A percentile compares a stretch with the other conserved stretches of the same genome.
phyloP scores from a whole-genome alignment of 805 yeast genomes.

The Lachancea sp. region DNA sequence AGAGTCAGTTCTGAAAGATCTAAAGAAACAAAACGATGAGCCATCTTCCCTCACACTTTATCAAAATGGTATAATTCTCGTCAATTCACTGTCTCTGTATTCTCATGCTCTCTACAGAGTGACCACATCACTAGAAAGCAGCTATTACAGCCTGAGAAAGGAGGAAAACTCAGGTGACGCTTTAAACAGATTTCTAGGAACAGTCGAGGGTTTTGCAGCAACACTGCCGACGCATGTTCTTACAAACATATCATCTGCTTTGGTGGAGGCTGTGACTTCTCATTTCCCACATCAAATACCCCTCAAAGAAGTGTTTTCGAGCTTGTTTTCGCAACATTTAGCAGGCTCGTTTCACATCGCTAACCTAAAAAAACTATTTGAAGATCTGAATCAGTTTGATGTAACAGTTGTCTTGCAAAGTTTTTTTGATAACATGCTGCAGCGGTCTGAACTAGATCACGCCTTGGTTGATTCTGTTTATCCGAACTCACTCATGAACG shows the following conservation, averaged over 20 bases:
- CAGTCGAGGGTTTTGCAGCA: slow-evolving; percentile 36
- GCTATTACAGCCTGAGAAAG: slow-evolving; percentile 20
- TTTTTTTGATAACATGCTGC: slow-evolving; percentile 23
- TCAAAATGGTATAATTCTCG: slow-evolving; percentile 26
- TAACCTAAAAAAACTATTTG: slow-evolving; percentile 35
- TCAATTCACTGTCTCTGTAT: slow-evolving; percentile 30
- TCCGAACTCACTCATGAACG: slow-evolving; percentile 19
- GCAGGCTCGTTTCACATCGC: slow-evolving; percentile 37
- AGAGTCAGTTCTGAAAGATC: slow-evolving; percentile 65
- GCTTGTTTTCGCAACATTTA: slow-evolving; percentile 39
- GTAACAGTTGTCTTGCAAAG: slow-evolving; percentile 35
- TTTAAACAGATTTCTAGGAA: slow-evolving; percentile 28
- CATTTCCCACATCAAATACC: slow-evolving; percentile 32
- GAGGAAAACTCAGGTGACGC: slow-evolving; percentile 17
- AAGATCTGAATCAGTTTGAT: slow-evolving; percentile 36
- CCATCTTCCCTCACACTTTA: slow-evolving; percentile 46
- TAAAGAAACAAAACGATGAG: slow-evolving; percentile 54
- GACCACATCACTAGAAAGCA: slow-evolving; percentile 26
- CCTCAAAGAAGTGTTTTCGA: slow-evolving; percentile 24
- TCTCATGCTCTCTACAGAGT: slow-evolving; percentile 27
- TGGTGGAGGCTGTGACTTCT: slow-evolving; percentile 35
- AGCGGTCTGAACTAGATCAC: slow-evolving; percentile 10
- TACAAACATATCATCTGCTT: slow-evolving; percentile 29
- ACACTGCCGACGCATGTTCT: slow-evolving; percentile 36
- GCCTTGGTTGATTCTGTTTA: slow-evolving; percentile 18